Percentiles rank a stretch among this genome's conserved stretches.
Conservation (phyloP, 192 early-diverging fungal genomes). For the Coemansia sp. region DNA sequence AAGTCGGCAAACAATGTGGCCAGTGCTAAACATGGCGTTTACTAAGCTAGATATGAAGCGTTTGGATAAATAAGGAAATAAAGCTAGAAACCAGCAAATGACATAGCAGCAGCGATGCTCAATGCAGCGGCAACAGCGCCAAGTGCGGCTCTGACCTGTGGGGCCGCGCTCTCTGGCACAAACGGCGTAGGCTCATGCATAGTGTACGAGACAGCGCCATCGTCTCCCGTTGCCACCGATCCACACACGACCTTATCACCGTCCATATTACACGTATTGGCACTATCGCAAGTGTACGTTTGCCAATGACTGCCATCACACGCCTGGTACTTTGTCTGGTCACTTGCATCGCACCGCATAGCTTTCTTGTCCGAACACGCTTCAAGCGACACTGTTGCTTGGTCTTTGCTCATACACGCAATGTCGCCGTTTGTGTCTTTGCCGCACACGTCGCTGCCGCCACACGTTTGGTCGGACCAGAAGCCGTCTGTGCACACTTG, state of each 20-base stretch:
- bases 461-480: slow-evolving; percentile 37
- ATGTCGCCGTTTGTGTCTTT: slow-evolving; percentile 21
- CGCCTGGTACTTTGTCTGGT: slow-evolving; percentile 34
- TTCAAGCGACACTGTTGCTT: slow-evolving; percentile 21
- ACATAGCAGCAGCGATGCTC: slow-evolving; percentile 14
- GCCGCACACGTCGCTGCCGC: slow-evolving; percentile 26
- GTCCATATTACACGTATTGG: slow-evolving; percentile 18
- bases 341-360: slow-evolving; percentile 31
- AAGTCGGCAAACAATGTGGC: too few relatives aligned
- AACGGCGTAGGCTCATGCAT: slow-evolving; percentile 28
- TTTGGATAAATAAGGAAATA: not conserved
- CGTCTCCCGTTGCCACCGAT: not conserved
- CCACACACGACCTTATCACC: slow-evolving; percentile 32
- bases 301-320: slow-evolving; percentile 47
- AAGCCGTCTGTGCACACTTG: slow-evolving; percentile 31
- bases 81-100: not conserved
- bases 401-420: slow-evolving; percentile 38
- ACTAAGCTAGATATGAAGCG: too few relatives aligned
- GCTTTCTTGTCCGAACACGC: slow-evolving; percentile 29
- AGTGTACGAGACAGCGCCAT: slow-evolving; percentile 18
- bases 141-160: slow-evolving; percentile 9
- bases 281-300: slow-evolving; percentile 16
- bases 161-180: slow-evolving; percentile 25
- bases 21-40: too few relatives aligned
- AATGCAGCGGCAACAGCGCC: slow-evolving; percentile 17